Evolutionary conservation across 306 rosid species (phyloP), one percentile per base, ranked within the genome.

Genomic region (Dalbergia cochinchinensis): DNA sequence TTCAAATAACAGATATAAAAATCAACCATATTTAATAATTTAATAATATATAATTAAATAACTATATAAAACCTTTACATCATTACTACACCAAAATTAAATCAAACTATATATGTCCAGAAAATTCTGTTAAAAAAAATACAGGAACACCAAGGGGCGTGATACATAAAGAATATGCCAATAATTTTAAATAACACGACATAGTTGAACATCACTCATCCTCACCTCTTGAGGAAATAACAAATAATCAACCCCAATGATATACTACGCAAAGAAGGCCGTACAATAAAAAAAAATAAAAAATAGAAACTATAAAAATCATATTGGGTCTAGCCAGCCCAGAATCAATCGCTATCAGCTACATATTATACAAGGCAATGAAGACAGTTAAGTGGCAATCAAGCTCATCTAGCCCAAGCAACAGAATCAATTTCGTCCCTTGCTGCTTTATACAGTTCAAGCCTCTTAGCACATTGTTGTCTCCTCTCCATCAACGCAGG

Each of bases 341-440:
- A 13, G 7, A 50, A 77, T 61, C 78, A 74, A 76, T 67, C 50
- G 19, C 63, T 71, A 51, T 58, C 50, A 51, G 69, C 74, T 83
- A 78, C 69, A 50, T 20, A 53, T 57, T 77, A 73, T 67, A 83
- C 85, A 74, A 64, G 78, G 37, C 33, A 13, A 67, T n/a, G 22
- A 41, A 60, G 33, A 54, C 14, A 63, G 20, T 48, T 13, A 20
- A 45, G 22, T 8, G 42, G 35, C 65, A 68, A 48, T 54, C 69
- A 54, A 62, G 68, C 64, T 94, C 83, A 93, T 73, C 97, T 90
- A 6, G 69, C 78, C 98, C 98, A 95, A 31, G 98, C 85, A 64
- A 95, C 97, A 11, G 98, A 91, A 76, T 95, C 99, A 41, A 95
- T 79, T 80, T 95, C 99, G 57, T 95, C 99, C 81, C 99, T 93